Evolutionary conservation across 768 basidiomycete genomes (phyloP), one percentile per base, ranked within the genome.

Genomic region (Chalciporus sphaerocephalus): DNA sequence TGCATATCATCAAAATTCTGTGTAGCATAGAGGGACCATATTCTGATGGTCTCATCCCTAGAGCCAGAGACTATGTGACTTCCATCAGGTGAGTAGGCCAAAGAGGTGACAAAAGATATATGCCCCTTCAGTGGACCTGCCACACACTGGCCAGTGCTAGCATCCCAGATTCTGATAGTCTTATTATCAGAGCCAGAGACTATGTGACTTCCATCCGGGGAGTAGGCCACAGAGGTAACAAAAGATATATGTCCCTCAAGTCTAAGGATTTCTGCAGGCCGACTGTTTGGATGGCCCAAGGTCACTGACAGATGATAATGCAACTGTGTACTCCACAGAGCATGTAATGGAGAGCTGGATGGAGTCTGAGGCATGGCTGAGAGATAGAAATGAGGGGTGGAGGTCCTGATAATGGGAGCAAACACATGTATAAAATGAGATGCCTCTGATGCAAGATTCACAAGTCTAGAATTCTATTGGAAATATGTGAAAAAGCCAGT

Each of bases 361-460:
- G 65, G 62, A 0, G 53, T 30, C 22, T 61, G 62, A 6, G 63
- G 55, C 5, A 69, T 34, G 16, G 67, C 71, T 23, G 71, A 72
- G 5, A 72, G 13, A 46, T 72, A 73, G 7, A 72, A 61, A 33
- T 72, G 69, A 7, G 69, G 64, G 15, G 62, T 57, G 37, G 67
- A 67, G 21, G 52, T 49, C 32, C 54, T 46, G 18, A 72, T 62
- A n/a, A 59, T 41, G 2, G 46, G 37, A 13, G 48, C 54, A 54
- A 71, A 73, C 5, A 46, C 16, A 6, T 55, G 51, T 11, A 72
- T 50, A 47, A 72, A 72, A 13, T 47, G 50, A 13, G 32, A 27
- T 21, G 57, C 57, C 24, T 69, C 70, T 42, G 16, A 13, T 25
- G 59, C 52, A 24, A 59, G 52, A 20, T 6, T 48, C 22, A 27